Evolutionary conservation across 129 eudicot genomes (phyloP).

Genomic region (Centrapalus pauciflorus): DNA sequence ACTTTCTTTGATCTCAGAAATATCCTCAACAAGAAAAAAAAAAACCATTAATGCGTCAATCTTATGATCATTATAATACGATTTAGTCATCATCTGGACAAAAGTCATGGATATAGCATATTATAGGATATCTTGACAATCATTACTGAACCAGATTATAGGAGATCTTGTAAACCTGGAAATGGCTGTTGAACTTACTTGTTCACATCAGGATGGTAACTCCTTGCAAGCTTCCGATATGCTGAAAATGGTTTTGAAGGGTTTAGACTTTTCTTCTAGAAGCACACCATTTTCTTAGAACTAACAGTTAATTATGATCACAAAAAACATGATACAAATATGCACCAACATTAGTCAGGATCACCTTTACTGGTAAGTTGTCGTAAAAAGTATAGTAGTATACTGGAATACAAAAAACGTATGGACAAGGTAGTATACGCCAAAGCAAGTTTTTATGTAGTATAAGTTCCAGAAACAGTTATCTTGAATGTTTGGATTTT

Average conservation of each 20-base stretch:
- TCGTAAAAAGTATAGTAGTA: conserved; percentile 7
- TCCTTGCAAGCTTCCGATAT: conserved; percentile 95
- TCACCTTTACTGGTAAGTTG: background rate
- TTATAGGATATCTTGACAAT: too few species aligned
- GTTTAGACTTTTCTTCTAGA: conserved; percentile 1
- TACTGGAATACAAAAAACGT: background rate
- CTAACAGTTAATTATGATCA: conserved; percentile 9
- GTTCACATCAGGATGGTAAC: conserved; percentile 96
- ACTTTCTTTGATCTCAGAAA: background rate
- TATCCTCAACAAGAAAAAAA: background rate
- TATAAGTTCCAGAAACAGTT: conserved; percentile 8
- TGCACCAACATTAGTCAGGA: background rate
- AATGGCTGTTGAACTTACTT: conserved; percentile 52
- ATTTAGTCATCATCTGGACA: background rate
- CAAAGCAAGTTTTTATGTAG: conserved; percentile 1
- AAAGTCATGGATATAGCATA: conserved; percentile 4
- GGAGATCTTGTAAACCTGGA: conserved; percentile 10
- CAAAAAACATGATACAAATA: conserved; percentile 4
- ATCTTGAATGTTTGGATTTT: background rate
- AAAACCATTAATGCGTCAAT: background rate
- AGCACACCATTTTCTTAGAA: background rate
- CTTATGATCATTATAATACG: background rate
- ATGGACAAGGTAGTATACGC: conserved; percentile 5
- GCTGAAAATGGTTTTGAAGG: conserved; percentile 41
- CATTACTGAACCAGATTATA: background rate